Percentiles rank a stretch among this genome's conserved stretches.
Evolutionary conservation across 2,329 filamentous ascomycete species (phyloP).

Genomic region (Graphilbum sp.): DNA sequence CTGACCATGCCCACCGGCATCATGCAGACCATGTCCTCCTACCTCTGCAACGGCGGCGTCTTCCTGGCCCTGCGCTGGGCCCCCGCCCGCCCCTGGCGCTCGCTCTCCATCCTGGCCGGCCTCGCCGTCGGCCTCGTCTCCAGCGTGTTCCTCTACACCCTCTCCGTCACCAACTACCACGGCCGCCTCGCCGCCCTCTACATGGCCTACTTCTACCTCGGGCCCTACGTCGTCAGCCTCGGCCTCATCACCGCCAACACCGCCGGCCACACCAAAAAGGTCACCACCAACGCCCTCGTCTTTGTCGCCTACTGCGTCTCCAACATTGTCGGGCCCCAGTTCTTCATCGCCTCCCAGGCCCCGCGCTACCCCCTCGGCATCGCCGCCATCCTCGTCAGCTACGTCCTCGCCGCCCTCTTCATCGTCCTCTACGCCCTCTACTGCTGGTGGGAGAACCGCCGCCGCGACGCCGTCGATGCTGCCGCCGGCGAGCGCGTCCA

Average conservation of each 20-base stretch:
- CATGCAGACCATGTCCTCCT: neutral
- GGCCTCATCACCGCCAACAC: constrained; percentile 31
- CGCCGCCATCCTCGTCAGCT: neutral
- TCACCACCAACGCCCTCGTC: constrained; percentile 42
- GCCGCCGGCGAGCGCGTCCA: neutral
- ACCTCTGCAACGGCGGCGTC: constrained; percentile 1
- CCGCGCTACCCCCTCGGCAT: constrained; percentile 16
- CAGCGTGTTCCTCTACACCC: constrained; percentile 16
- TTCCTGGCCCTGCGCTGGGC: neutral
- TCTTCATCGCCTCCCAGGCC: constrained; percentile 36
- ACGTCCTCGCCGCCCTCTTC: neutral
- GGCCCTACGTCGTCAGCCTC: constrained; percentile 1
- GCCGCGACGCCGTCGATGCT: neutral
- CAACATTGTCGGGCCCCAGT: constrained; percentile 46
- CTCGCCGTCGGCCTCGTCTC: constrained; percentile 24
- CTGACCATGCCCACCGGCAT: constrained; percentile 28
- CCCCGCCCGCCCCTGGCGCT: constrained; percentile 21
- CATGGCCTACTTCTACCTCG: neutral
- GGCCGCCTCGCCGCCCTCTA: neutral
- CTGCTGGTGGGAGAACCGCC: constrained; percentile 1
- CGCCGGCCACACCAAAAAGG: constrained; percentile 44
- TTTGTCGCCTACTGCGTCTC: constrained; percentile 43
- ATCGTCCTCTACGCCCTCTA: neutral
- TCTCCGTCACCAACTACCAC: neutral
- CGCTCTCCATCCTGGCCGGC: constrained; percentile 34